Evolutionary conservation across 73 alveolate species (phyloP), one percentile per base, ranked within the genome.

Genomic region (Paramecium caudatum): DNA sequence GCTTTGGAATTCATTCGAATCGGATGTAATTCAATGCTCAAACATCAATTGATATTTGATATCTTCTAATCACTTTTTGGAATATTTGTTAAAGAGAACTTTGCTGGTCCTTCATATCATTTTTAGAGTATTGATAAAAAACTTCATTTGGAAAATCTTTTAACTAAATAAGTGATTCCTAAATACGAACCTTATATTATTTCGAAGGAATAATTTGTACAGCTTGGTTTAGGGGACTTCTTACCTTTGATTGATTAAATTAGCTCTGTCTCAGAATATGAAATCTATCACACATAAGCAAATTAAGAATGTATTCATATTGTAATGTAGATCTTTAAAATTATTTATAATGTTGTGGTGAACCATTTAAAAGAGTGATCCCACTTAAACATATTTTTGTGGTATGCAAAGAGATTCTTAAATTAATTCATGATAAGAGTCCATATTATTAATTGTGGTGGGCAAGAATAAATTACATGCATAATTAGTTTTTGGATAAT

Each of bases 261-360:
- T 55, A 65, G 83, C 16, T 1, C 33, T 32, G 83, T 65, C 34
- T 65, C 83, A 33, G 83, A 65, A 33, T 65, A 65, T 65, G 83
- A 65, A 33, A 65, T 65, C 36, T 65, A 65, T 36, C 30, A 65
- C 30, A 25, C 83, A 4, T 12, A 65, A 65, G 12, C 83, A 9
- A 36, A 65, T 65, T 9, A 65, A 65, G 55, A 65, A 65, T 65
- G 61, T 33, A 33, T 9, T 25, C 8, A 13, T 30, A 32, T 8
- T 7, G 30, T 12, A 3, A 21, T 23, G 7, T 65, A 65, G 83
- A 32, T 65, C 16, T 65, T 5, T 12, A 30, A 34, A 65, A 65
- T 30, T 16, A 65, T 4, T 34, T 65, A 12, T 16, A 65, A 13
- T 65, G 49, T 65, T 10, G 83, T 32, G 83, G 83, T 65, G 83